These are phyloP conservation scores for Boechera divaricarpa DNA, from an alignment of 345 rosid species.

Conservation along the genomic window DNA sequence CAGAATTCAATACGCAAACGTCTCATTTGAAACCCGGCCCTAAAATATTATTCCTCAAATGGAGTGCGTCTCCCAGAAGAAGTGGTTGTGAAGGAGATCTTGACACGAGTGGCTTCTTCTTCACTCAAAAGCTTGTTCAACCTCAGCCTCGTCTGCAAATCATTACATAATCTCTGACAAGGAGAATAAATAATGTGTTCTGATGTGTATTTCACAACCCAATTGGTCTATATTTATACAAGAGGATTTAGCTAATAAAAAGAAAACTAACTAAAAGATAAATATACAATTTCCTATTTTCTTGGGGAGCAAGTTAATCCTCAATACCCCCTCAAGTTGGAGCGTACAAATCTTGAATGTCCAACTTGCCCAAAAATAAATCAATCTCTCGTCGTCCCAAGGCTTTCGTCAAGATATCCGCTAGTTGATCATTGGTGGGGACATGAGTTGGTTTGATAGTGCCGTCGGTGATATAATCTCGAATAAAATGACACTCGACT, in stretches of 20 bases:
- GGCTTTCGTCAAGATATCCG: neutral
- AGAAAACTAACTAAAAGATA: too few relatives aligned
- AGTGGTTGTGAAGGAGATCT: neutral
- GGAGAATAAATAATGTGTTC: too few relatives aligned
- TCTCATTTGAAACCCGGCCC: neutral
- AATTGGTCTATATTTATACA: too few relatives aligned
- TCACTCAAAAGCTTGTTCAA: slow-evolving; percentile 23
- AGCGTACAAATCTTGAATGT: neutral
- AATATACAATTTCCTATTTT: too few relatives aligned
- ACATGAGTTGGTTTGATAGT: neutral
- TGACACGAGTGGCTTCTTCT: slow-evolving; percentile 15
- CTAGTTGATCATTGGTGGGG: neutral
- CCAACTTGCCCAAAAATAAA: neutral
- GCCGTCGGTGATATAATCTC: neutral
- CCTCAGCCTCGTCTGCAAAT: slow-evolving; percentile 4
- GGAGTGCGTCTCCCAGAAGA: neutral
- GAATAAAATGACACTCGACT: neutral
- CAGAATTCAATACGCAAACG: neutral
- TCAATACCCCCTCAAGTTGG: too few relatives aligned
- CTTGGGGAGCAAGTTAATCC: too few relatives aligned
- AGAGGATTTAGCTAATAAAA: too few relatives aligned
- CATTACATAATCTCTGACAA: neutral
- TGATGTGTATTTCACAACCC: too few relatives aligned
- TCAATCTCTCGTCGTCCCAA: neutral
- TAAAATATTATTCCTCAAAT: neutral